These are phyloP conservation scores for Pilatotrama ljubarskyi DNA, from an alignment of 768 basidiomycete species.

Conservation along the genomic window DNA sequence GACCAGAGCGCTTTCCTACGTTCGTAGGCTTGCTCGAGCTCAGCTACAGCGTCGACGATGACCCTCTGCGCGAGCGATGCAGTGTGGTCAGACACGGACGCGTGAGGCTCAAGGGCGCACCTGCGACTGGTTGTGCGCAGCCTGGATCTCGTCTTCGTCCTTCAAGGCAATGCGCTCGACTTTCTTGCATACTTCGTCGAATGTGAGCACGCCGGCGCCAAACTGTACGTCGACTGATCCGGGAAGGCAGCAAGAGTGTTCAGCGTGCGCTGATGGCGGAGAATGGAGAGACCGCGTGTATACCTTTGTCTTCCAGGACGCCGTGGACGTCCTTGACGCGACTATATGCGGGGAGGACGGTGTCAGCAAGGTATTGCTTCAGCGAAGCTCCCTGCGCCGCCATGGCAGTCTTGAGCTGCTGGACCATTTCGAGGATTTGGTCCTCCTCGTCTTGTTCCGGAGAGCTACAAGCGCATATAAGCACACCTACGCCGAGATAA, in stretches of 20 bases:
- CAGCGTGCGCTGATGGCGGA: slow-evolving; percentile 1
- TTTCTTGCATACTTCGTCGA: slow-evolving; percentile 56
- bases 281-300: not conserved
- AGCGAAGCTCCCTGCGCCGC: slow-evolving; percentile 25
- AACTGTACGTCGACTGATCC: slow-evolving; percentile 31
- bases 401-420: slow-evolving; percentile 31
- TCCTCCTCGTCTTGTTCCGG: slow-evolving; percentile 25
- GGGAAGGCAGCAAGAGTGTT: not conserved
- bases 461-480: slow-evolving; percentile 21
- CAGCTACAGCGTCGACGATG: slow-evolving; percentile 41
- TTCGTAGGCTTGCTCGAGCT: slow-evolving; percentile 50
- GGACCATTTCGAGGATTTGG: slow-evolving; percentile 27
- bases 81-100: slow-evolving; percentile 42
- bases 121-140: slow-evolving; percentile 43
- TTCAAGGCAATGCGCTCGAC: slow-evolving; percentile 47
- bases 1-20: slow-evolving; percentile 53
- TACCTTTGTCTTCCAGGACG: slow-evolving; percentile 34
- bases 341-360: slow-evolving; percentile 37
- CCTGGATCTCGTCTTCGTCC: slow-evolving; percentile 45
- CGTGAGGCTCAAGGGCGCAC: slow-evolving; percentile 46
- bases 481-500: not conserved
- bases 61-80: slow-evolving; percentile 46
- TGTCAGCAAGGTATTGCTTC: slow-evolving; percentile 34
- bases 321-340: slow-evolving; percentile 40
- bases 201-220: slow-evolving; percentile 45